Conservation (phyloP, 768 basidiomycete species). For the Podaxis sp. region DNA sequence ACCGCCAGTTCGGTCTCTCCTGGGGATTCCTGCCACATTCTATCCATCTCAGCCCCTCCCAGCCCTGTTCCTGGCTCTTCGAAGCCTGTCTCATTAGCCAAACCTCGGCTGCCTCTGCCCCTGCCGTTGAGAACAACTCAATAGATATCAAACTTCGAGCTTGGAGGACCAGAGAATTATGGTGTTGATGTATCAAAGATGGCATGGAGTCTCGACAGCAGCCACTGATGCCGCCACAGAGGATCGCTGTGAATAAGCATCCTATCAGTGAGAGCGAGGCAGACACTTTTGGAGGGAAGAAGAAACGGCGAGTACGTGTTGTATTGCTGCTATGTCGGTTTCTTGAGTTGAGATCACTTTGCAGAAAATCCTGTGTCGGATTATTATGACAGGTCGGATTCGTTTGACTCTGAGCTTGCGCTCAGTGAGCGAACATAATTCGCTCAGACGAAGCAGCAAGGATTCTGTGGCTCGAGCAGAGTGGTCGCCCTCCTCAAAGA, state of each 20-base stretch:
- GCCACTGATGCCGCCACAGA: conserved; percentile 49
- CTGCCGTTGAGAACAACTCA: conserved; percentile 66
- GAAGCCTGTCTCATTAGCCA: conserved; percentile 22
- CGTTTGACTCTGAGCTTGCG: conserved; percentile 92
- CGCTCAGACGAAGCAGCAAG: conserved; percentile 88
- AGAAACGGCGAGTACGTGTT: conserved; percentile 32
- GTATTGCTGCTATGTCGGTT: too few relatives aligned
- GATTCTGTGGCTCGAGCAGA: conserved; percentile 89
- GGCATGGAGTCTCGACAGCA: conserved; percentile 66
- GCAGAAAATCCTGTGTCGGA: conserved; percentile 59
- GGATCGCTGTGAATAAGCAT: conserved; percentile 42
- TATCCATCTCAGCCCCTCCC: conserved; percentile 33
- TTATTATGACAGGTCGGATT: conserved; percentile 57
- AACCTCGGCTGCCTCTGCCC: conserved; percentile 39
- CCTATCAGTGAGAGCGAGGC: conserved; percentile 50
- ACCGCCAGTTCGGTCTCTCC: conserved; percentile 18
- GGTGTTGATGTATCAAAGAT: conserved; percentile 63
- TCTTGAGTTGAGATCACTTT: conserved; percentile 16
- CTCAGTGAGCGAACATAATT: conserved; percentile 90
- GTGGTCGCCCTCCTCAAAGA: conserved; percentile 86
- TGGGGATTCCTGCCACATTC: conserved; percentile 1
- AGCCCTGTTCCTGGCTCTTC: conserved; percentile 27
- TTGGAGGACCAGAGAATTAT: conserved; percentile 76
- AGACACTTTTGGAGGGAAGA: conserved; percentile 30
- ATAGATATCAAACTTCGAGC: conserved; percentile 47